Conservation (phyloP, 2,329 filamentous ascomycete species). For the Fusarium phyllophilum region DNA sequence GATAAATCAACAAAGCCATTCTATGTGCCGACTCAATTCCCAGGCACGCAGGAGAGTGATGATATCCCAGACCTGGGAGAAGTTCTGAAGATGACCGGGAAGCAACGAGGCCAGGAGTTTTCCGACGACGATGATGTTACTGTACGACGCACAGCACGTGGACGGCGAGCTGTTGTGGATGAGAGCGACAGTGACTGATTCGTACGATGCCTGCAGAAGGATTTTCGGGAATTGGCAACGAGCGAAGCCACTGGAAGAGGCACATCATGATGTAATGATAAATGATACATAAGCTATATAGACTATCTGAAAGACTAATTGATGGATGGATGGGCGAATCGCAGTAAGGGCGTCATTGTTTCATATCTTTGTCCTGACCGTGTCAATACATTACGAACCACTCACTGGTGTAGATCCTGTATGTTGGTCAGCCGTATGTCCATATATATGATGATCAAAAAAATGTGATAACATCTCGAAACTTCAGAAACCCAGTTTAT, state of each 20-base stretch:
- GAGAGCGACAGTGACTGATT: slow-evolving; percentile 47
- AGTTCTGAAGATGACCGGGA: slow-evolving; percentile 32
- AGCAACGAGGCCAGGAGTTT: background rate
- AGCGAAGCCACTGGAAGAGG: background rate
- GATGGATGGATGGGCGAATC: slow-evolving; percentile 27
- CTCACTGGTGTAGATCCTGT: slow-evolving; percentile 19
- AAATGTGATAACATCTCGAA: slow-evolving; percentile 42
- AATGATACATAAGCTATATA: slow-evolving; percentile 33
- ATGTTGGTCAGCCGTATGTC: slow-evolving; percentile 28
- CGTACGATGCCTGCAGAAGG: slow-evolving; percentile 15
- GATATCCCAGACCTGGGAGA: slow-evolving; percentile 51
- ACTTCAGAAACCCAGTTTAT: slow-evolving; percentile 58
- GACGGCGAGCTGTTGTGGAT: slow-evolving; percentile 44
- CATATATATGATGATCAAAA: background rate
- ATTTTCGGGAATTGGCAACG: slow-evolving; percentile 1
- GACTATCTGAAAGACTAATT: slow-evolving; percentile 21
- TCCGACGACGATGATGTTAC: slow-evolving; percentile 37
- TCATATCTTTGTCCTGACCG: background rate
- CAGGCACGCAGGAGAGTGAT: slow-evolving; percentile 55
- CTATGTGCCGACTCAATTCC: slow-evolving; percentile 52
- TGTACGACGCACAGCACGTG: slow-evolving; percentile 36
- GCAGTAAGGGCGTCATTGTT: background rate
- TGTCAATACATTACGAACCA: background rate
- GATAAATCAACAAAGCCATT: slow-evolving; percentile 45
- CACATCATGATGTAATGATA: slow-evolving; percentile 15